phyloP scores from a whole-genome alignment of 305 asterid genomes.

The Fraxinus latifolia region DNA sequence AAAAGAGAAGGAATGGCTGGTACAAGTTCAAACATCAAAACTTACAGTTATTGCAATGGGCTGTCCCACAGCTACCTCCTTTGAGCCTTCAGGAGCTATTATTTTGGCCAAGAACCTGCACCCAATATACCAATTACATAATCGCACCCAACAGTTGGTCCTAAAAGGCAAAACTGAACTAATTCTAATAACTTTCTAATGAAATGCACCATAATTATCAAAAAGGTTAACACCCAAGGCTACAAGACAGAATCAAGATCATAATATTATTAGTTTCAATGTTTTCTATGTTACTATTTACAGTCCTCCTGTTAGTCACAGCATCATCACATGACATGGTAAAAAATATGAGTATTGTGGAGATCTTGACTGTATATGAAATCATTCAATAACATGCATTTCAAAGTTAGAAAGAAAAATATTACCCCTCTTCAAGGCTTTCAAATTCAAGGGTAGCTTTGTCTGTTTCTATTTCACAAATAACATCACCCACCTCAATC shows the following conservation, averaged over 20 bases:
- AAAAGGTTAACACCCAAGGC: neutral
- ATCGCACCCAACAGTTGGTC: neutral
- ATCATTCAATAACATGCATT: conserved; percentile 22
- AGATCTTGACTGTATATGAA: conserved; percentile 18
- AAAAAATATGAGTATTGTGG: conserved; percentile 6
- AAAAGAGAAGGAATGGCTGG: neutral
- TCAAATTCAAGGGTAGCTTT: conserved; percentile 94
- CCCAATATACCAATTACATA: conserved; percentile 24
- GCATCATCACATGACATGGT: neutral
- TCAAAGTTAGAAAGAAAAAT: conserved; percentile 18
- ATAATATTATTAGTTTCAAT: conserved; percentile 5
- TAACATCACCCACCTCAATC: conserved; percentile 89
- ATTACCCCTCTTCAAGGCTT: conserved; percentile 98
- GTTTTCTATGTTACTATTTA: conserved; percentile 10
- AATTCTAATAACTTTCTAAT: neutral
- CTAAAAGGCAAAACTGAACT: neutral
- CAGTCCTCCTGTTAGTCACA: conserved; percentile 15
- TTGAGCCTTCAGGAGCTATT: conserved; percentile 90
- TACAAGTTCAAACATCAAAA: conserved; percentile 22
- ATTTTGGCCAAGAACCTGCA: conserved; percentile 88
- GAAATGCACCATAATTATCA: conserved; percentile 1
- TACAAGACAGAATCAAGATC: neutral
- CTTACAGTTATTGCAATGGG: conserved; percentile 91
- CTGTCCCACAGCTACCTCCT: conserved; percentile 87
- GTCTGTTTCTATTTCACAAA: conserved; percentile 98